phyloP scores from a whole-genome alignment of 176 grass and related monocot species.

The Puccinellia tenuiflora region DNA sequence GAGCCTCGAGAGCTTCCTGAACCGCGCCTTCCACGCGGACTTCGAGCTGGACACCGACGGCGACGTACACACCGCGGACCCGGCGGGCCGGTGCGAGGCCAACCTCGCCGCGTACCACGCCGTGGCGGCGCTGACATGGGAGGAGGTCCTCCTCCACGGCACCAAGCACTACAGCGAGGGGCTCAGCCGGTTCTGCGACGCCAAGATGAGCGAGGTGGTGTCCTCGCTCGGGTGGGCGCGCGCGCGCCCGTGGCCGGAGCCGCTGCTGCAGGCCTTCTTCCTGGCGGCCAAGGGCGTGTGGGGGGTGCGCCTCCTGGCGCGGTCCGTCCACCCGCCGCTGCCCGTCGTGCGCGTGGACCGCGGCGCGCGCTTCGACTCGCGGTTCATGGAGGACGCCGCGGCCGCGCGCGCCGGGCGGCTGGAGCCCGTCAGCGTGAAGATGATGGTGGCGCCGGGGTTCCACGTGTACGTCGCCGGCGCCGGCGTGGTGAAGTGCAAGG shows the following conservation, averaged over 20 bases:
- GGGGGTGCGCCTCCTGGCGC: constrained; percentile 77
- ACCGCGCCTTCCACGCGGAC: constrained; percentile 59
- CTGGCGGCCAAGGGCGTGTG: constrained; percentile 69
- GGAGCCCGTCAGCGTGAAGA: constrained; percentile 72
- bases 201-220: constrained; percentile 96
- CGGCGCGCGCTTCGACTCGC: constrained; percentile 62
- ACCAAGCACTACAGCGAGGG: constrained; percentile 85
- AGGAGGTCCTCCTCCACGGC: constrained; percentile 72
- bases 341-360: constrained; percentile 64
- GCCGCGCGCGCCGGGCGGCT: constrained; percentile 37
- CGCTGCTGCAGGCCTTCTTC: constrained; percentile 86
- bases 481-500: constrained; percentile 84
- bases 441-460: constrained; percentile 88
- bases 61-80: constrained; percentile 51
- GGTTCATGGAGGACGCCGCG: constrained; percentile 90
- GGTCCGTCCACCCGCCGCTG: constrained; percentile 74
- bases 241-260: constrained; percentile 72
- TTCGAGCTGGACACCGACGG: constrained; percentile 72
- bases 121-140: constrained; percentile 60
- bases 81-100: constrained; percentile 50
- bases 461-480: constrained; percentile 61
- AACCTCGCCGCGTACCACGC: constrained; percentile 59
- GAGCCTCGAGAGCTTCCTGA: constrained; percentile 72
- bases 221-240: constrained; percentile 59
- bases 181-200: constrained; percentile 87